phyloP scores from a whole-genome alignment of 164 flowering plant genomes.

The Stephania japonica region DNA sequence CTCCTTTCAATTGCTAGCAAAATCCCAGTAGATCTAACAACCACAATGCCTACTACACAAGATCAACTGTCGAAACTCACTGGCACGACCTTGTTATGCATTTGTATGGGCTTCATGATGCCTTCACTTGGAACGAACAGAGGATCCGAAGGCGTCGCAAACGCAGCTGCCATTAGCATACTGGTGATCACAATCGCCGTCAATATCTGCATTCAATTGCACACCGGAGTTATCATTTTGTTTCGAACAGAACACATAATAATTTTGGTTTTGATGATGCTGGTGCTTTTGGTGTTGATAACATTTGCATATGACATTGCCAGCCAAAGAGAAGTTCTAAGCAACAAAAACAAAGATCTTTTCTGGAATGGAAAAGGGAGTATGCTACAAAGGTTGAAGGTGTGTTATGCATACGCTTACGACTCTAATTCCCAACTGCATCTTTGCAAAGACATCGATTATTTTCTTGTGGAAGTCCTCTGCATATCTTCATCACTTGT shows the following conservation, averaged over 20 bases:
- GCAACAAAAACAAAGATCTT: not conserved
- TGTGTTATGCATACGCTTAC: not conserved
- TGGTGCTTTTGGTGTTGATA: not conserved
- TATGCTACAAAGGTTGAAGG: not conserved
- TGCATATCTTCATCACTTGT: not conserved
- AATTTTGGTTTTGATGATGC: not conserved
- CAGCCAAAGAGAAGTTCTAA: not conserved
- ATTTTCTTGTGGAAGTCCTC: not conserved
- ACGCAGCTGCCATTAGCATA: not conserved
- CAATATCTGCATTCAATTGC: not conserved
- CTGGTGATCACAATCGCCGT: not conserved
- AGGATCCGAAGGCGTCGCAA: not conserved
- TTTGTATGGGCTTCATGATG: not conserved
- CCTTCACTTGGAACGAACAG: not conserved
- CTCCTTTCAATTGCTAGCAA: slow-evolving; percentile 15
- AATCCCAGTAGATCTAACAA: slow-evolving; percentile 14
- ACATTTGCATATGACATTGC: not conserved
- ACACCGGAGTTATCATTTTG: not conserved
- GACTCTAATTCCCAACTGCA: not conserved
- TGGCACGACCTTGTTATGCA: slow-evolving; percentile 11
- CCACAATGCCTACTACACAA: slow-evolving; percentile 5
- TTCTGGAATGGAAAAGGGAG: not conserved
- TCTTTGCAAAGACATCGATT: not conserved
- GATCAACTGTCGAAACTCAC: slow-evolving; percentile 19
- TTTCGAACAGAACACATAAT: not conserved